These are phyloP conservation scores for Penicillium odoratum DNA, from an alignment of 495 filamentous ascomycete species.

Conservation along the genomic window DNA sequence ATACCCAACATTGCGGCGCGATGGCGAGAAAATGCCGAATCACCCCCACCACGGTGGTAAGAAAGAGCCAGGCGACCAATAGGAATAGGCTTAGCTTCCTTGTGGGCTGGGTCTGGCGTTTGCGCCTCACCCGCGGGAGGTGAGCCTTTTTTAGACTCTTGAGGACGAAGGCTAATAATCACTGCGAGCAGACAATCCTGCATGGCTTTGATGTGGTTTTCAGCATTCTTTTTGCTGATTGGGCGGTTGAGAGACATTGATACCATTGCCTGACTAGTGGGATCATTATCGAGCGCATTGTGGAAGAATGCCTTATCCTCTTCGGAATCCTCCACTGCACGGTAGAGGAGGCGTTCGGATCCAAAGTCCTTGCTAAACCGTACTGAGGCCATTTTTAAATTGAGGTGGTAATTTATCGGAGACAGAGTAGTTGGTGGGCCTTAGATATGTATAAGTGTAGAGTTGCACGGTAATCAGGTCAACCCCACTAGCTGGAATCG, in stretches of 20 bases:
- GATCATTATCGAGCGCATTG: not conserved
- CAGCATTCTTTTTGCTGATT: not conserved
- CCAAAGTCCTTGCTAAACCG: not conserved
- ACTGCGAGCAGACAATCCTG: not conserved
- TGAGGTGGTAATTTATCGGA: not conserved
- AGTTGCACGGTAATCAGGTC: not conserved
- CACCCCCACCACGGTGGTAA: not conserved
- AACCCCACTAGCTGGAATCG: not conserved
- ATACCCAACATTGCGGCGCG: conserved; percentile 44
- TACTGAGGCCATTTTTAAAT: not conserved
- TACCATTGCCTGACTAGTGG: not conserved
- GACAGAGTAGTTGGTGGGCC: not conserved
- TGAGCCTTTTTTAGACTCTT: not conserved
- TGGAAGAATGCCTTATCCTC: conserved; percentile 13
- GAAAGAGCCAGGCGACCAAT: not conserved
- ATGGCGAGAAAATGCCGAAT: conserved; percentile 30
- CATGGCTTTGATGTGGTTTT: not conserved
- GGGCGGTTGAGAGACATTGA: not conserved
- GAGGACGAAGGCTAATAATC: not conserved
- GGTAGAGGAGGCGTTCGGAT: conserved; percentile 10
- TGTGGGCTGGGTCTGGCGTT: not conserved
- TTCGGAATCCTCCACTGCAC: conserved; percentile 11
- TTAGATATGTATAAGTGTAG: not conserved
- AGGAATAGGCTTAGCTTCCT: not conserved
- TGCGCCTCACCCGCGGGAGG: not conserved